A percentile compares a stretch with the other conserved stretches of the same genome.
Evolutionary conservation across 2,329 filamentous ascomycete genomes (phyloP).

Genomic region (Magnaporthiopsis incrustans): DNA sequence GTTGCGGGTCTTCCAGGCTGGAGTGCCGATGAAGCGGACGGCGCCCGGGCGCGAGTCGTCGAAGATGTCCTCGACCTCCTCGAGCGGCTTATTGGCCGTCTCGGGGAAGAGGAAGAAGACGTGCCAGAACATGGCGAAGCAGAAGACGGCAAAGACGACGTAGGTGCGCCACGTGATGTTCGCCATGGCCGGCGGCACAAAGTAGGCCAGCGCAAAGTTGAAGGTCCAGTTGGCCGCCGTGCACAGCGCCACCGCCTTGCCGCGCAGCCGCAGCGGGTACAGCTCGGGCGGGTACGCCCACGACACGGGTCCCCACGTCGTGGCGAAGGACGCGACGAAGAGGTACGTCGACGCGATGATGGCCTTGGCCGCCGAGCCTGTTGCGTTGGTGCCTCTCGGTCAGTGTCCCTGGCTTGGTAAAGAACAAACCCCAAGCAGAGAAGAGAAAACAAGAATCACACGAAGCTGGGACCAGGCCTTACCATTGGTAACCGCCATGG

Average conservation of each 20-base stretch:
- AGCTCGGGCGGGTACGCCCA: constrained; percentile 41
- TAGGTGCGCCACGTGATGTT: constrained; percentile 30
- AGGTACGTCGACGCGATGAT: constrained; percentile 60
- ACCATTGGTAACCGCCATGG: constrained; percentile 31
- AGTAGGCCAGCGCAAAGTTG: constrained; percentile 31
- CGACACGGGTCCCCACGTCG: constrained; percentile 34
- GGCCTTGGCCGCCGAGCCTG: constrained; percentile 41
- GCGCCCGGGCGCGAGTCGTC: constrained; percentile 26
- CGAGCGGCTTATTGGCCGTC: constrained; percentile 26
- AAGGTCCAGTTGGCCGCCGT: constrained; percentile 31
- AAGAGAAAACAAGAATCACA: background rate
- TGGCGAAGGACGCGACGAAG: constrained; percentile 45
- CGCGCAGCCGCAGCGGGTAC: constrained; percentile 32
- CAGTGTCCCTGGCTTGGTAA: background rate
- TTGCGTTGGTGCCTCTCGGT: background rate
- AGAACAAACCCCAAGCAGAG: too few relatives aligned
- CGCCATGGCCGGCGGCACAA: constrained; percentile 27
- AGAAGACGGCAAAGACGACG: constrained; percentile 26
- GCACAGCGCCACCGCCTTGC: constrained; percentile 26
- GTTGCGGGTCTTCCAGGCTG: constrained; percentile 35
- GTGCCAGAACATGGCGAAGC: constrained; percentile 24
- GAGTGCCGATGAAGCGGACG: constrained; percentile 29
- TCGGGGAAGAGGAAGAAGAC: constrained; percentile 26
- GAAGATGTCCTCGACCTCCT: constrained; percentile 25
- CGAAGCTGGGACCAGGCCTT: background rate